A percentile compares a stretch with the other conserved stretches of the same genome.
phyloP scores from a whole-genome alignment of 441 rosid species.

The Melastoma candidum region DNA sequence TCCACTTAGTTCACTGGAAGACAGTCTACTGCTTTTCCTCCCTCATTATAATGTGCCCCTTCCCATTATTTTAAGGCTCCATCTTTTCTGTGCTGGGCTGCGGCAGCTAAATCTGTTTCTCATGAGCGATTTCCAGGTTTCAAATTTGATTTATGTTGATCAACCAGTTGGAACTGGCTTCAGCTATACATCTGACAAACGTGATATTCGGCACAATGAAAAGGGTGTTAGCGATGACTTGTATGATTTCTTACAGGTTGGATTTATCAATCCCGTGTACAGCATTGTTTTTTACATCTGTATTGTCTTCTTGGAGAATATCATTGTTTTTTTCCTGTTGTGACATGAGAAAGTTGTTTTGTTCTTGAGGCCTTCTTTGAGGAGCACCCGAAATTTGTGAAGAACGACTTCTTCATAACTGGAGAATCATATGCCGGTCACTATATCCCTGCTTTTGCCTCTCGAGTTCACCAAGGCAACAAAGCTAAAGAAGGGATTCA shows the following conservation, averaged over 20 bases:
- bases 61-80: background rate
- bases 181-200: conserved; percentile 77
- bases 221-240: conserved; percentile 78
- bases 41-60: no score
- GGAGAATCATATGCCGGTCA: conserved; percentile 99
- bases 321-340: conserved; percentile 6
- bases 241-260: conserved; percentile 90
- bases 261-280: conserved; percentile 6
- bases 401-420: conserved; percentile 82
- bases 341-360: conserved; percentile 9
- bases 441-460: conserved; percentile 94
- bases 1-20: background rate
- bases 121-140: conserved; percentile 40
- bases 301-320: background rate
- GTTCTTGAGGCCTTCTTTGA: conserved; percentile 65
- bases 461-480: conserved; percentile 83
- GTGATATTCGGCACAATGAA: conserved; percentile 81
- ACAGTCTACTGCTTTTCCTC: background rate
- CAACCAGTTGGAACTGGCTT: conserved; percentile 98
- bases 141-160: conserved; percentile 88
- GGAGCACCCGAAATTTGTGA: conserved; percentile 69
- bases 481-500: conserved; percentile 84
- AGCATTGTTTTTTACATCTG: background rate
- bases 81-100: background rate
- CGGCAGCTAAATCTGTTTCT: background rate